Evolutionary conservation across 257 asterid species (phyloP).

Genomic region (Vinca minor): DNA sequence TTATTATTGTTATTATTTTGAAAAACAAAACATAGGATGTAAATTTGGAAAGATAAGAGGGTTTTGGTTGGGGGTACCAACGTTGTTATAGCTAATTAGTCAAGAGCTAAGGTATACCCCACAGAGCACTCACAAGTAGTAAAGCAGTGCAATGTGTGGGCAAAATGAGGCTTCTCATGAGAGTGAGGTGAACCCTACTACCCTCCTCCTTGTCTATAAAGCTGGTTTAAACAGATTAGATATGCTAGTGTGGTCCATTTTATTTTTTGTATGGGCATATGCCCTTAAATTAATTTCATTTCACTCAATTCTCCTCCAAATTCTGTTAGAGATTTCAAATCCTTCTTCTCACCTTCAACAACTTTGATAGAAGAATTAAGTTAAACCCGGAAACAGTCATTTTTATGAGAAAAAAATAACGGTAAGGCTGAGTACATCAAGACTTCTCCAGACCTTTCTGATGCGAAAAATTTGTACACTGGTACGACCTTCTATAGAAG

Average conservation of each 20-base stretch:
- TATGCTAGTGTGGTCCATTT: slow-evolving; percentile 46
- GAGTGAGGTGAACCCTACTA: slow-evolving; percentile 44
- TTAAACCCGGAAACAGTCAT: no score
- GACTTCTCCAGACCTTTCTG: no score
- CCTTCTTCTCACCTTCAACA: neutral
- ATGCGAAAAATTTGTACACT: no score
- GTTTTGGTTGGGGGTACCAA: neutral
- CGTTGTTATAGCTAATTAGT: neutral
- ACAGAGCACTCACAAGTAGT: slow-evolving; percentile 36
- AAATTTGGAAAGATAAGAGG: neutral
- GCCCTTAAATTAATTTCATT: neutral
- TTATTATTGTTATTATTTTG: no score
- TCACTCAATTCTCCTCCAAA: no score
- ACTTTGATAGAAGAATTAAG: no score
- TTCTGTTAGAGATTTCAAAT: no score
- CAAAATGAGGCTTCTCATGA: slow-evolving; percentile 21
- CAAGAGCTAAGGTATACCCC: slow-evolving; percentile 26
- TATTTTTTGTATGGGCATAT: slow-evolving; percentile 26
- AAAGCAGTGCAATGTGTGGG: slow-evolving; percentile 39
- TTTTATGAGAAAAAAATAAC: no score
- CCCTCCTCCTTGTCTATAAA: slow-evolving; percentile 32
- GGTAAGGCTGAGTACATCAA: no score
- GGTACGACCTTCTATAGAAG: no score
- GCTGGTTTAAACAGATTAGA: slow-evolving; percentile 17
- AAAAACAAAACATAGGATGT: no score